A percentile compares a stretch with the other conserved stretches of the same genome.
phyloP scores from a whole-genome alignment of 805 yeast genomes.

The Jamesozyma hellenica region DNA sequence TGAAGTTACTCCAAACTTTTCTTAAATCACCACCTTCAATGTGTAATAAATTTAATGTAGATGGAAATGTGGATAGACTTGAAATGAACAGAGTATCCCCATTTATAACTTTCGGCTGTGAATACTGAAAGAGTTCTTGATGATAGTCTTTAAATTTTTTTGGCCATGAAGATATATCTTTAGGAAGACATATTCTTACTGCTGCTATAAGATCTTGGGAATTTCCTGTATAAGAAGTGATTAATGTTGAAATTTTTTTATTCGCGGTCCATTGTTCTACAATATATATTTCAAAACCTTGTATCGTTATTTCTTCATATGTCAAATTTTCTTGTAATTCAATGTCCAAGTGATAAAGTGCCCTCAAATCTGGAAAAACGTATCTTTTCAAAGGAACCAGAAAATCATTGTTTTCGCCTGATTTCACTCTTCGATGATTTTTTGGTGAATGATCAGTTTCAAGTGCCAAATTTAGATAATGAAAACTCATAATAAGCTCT shows the following conservation, averaged over 20 bases:
- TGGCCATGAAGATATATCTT: constrained; percentile 28
- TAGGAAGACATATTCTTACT: constrained; percentile 44
- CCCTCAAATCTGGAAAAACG: constrained; percentile 49
- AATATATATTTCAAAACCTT: constrained; percentile 80
- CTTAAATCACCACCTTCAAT: constrained; percentile 51
- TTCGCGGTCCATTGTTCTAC: constrained; percentile 92
- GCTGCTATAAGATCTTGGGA: constrained; percentile 52
- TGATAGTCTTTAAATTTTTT: constrained; percentile 47
- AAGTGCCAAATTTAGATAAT: too few relatives aligned
- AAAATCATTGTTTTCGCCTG: too few relatives aligned
- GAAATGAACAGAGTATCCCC: constrained; percentile 65
- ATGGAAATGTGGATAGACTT: constrained; percentile 71
- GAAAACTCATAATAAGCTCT: too few relatives aligned
- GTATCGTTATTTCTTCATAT: constrained; percentile 39
- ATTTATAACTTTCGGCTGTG: constrained; percentile 56
- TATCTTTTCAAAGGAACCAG: constrained; percentile 24
- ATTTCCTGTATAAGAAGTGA: constrained; percentile 83
- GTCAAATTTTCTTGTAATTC: constrained; percentile 32
- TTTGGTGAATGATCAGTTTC: too few relatives aligned
- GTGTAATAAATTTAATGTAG: constrained; percentile 60
- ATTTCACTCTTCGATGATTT: too few relatives aligned
- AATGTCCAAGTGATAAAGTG: constrained; percentile 38
- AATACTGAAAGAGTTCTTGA: constrained; percentile 52
- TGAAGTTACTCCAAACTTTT: constrained; percentile 46
- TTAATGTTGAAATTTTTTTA: constrained; percentile 53